Evolutionary conservation across 495 filamentous ascomycete genomes (phyloP).

Genomic region (Talaromyces trachyspermus): DNA sequence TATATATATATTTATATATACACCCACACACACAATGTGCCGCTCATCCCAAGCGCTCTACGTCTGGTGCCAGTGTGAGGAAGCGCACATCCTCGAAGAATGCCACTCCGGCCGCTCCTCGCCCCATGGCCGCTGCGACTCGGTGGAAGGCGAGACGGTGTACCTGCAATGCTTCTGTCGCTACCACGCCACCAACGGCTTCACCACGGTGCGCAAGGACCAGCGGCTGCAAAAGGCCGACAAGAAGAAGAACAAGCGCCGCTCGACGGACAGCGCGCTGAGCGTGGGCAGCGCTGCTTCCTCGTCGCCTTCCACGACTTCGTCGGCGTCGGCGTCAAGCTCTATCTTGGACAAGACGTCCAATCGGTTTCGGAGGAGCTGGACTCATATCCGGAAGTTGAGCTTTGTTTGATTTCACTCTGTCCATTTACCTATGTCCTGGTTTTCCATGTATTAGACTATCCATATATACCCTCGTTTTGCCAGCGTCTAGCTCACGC

Average conservation of each 20-base stretch:
- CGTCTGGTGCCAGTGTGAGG: conserved; percentile 40
- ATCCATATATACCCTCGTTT: no score
- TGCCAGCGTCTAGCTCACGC: no score
- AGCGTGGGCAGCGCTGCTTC: conserved; percentile 32
- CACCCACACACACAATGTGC: conserved; percentile 24
- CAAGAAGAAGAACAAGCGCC: conserved; percentile 16
- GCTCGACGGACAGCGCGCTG: conserved; percentile 17
- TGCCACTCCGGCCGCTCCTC: conserved; percentile 27
- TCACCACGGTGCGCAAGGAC: conserved; percentile 31
- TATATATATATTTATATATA: background rate
- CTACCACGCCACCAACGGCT: conserved; percentile 29
- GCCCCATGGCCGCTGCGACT: conserved; percentile 24
- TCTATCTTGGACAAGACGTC: conserved; percentile 14
- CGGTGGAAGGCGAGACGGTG: conserved; percentile 31
- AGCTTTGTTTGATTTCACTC: conserved; percentile 13
- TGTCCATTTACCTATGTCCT: conserved; percentile 8
- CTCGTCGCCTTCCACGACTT: conserved; percentile 23
- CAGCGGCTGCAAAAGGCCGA: conserved; percentile 11
- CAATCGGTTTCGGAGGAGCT: conserved; percentile 14
- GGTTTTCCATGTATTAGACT: no score
- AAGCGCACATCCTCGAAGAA: conserved; percentile 35
- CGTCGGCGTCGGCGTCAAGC: conserved; percentile 21
- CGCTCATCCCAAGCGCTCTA: conserved; percentile 37
- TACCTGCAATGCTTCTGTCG: conserved; percentile 42
- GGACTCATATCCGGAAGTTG: conserved; percentile 1